A percentile compares a stretch with the other conserved stretches of the same genome.
Evolutionary conservation across 2,329 filamentous ascomycete species (phyloP).

Genomic region (Cytospora schulzeri): DNA sequence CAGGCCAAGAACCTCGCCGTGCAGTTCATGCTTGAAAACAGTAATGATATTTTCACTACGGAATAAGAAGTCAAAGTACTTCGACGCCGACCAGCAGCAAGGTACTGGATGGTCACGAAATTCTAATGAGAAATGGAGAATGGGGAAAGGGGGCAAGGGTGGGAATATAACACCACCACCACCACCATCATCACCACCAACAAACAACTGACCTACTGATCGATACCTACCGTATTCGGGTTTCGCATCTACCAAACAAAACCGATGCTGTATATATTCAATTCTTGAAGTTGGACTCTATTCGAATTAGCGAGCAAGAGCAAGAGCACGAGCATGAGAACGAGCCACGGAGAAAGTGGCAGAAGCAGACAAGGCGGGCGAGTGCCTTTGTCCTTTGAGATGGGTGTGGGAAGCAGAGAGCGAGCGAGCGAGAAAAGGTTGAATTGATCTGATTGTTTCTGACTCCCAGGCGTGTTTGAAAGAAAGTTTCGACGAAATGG

Average conservation of each 20-base stretch:
- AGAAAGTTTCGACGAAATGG: too few species aligned
- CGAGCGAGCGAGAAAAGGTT: constrained; percentile 1
- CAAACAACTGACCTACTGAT: constrained; percentile 4
- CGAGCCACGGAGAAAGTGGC: too few species aligned
- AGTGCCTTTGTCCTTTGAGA: constrained; percentile 11
- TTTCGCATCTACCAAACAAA: constrained; percentile 1
- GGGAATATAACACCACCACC: constrained; percentile 3
- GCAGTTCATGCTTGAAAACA: constrained; percentile 91
- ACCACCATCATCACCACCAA: too few species aligned
- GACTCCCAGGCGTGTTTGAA: constrained; percentile 9
- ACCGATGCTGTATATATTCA: constrained; percentile 26
- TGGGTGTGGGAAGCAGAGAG: neutral
- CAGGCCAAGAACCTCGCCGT: constrained; percentile 89
- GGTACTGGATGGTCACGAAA: neutral
- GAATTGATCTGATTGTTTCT: constrained; percentile 15
- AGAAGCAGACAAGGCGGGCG: neutral
- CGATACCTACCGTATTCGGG: constrained; percentile 13
- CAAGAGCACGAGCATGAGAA: neutral
- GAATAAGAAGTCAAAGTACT: constrained; percentile 26
- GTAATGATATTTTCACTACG: constrained; percentile 74
- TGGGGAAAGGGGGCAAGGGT: neutral
- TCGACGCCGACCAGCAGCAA: neutral
- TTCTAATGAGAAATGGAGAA: neutral
- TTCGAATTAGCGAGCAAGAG: constrained; percentile 10
- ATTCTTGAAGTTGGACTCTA: constrained; percentile 22